phyloP scores from a whole-genome alignment of 2,329 filamentous ascomycete genomes.

The Endothia cerciana region DNA sequence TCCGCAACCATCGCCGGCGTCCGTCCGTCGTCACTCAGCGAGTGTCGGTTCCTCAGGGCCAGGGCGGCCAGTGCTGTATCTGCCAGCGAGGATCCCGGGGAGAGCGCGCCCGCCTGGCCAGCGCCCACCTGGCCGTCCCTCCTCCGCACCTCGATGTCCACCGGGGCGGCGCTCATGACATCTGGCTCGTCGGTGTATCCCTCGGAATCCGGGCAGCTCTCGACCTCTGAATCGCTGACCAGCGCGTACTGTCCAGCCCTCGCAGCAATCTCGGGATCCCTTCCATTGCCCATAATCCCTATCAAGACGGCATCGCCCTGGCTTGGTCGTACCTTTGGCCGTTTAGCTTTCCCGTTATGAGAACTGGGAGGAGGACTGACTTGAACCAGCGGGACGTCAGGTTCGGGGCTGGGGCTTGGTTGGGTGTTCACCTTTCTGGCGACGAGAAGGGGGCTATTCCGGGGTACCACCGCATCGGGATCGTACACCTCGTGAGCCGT shows the following conservation, averaged over 20 bases:
- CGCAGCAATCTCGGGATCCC: constrained; percentile 66
- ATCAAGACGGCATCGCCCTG: constrained; percentile 72
- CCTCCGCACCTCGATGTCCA: constrained; percentile 32
- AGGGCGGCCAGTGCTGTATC: constrained; percentile 38
- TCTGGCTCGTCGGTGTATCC: constrained; percentile 20
- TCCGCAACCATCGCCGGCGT: constrained; percentile 33
- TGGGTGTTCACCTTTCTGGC: constrained; percentile 49
- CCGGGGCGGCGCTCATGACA: constrained; percentile 31
- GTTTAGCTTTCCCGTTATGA: constrained; percentile 54
- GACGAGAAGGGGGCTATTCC: constrained; percentile 44
- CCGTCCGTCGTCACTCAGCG: constrained; percentile 31
- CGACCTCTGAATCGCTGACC: constrained; percentile 41
- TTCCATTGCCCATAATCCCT: constrained; percentile 63
- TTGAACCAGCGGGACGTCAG: constrained; percentile 48
- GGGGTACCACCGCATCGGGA: constrained; percentile 48
- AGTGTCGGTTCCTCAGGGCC: constrained; percentile 25
- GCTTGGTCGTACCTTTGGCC: constrained; percentile 56
- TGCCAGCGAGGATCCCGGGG: constrained; percentile 37
- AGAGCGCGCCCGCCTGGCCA: background rate
- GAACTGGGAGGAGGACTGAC: constrained; percentile 47
- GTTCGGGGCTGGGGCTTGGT: constrained; percentile 56
- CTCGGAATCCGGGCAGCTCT: constrained; percentile 19
- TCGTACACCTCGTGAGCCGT: constrained; percentile 48
- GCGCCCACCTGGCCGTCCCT: background rate
- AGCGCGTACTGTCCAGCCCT: constrained; percentile 59